Conservation (phyloP, 495 filamentous ascomycete genomes). For the Hyaloscypha variabilis region DNA sequence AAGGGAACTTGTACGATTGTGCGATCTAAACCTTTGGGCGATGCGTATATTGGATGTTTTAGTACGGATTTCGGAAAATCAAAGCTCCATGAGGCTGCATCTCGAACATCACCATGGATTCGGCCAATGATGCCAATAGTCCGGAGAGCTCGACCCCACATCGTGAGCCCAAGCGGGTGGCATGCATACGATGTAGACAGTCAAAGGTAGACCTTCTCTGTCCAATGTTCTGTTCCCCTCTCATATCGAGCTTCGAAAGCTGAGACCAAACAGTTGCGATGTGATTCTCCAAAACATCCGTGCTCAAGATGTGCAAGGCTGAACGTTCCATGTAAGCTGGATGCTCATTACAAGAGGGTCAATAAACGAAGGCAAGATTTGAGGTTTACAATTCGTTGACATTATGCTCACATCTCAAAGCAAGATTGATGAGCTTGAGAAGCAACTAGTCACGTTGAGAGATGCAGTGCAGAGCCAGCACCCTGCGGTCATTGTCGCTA, state of each 20-base stretch:
- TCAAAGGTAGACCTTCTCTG: not conserved
- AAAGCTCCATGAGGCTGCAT: not conserved
- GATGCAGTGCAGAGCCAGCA: not conserved
- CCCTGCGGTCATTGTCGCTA: not conserved
- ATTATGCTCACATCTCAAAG: not conserved
- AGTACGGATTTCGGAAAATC: not conserved
- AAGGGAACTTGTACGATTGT: not conserved
- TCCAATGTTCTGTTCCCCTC: not conserved
- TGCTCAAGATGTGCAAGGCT: conserved; percentile 8
- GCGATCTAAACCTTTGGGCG: not conserved
- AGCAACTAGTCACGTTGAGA: not conserved
- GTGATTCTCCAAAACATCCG: conserved; percentile 1
- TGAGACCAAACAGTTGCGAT: conserved; percentile 5
- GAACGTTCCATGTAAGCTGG: not conserved
- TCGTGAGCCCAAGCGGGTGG: not conserved
- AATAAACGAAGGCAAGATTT: conserved; percentile 12
- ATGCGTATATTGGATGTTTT: not conserved
- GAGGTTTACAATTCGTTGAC: no score
- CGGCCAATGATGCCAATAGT: not conserved
- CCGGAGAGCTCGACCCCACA: not conserved
- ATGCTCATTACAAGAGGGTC: conserved; percentile 12
- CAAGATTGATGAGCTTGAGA: conserved; percentile 12
- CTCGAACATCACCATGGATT: not conserved
- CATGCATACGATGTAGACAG: conserved; percentile 2
- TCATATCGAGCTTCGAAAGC: not conserved